phyloP scores from a whole-genome alignment of 2,329 filamentous ascomycete genomes.

The Tothia fuscella region DNA sequence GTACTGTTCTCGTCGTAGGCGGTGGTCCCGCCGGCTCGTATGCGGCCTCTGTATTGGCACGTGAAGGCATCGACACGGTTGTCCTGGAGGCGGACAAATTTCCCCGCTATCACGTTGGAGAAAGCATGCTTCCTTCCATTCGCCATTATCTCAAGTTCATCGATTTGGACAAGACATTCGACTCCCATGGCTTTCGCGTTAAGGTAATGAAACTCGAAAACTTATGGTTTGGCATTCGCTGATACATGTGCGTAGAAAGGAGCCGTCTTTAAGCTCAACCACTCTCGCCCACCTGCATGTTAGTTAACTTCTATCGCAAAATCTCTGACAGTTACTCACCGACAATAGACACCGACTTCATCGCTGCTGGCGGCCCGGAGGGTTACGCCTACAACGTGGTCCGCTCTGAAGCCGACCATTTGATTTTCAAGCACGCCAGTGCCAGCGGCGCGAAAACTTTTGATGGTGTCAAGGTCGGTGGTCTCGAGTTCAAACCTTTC shows the following conservation, averaged over 20 bases:
- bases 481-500: conserved; percentile 11
- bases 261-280: conserved; percentile 14
- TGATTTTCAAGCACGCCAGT: conserved; percentile 20
- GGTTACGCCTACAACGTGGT: conserved; percentile 20
- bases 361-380: conserved; percentile 15
- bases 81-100: conserved; percentile 34
- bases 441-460: conserved; percentile 17
- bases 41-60: conserved; percentile 30
- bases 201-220: conserved; percentile 11
- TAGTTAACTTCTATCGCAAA: conserved; percentile 7
- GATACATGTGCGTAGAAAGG: conserved; percentile 7
- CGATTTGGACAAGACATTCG: conserved; percentile 14
- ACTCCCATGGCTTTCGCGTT: conserved; percentile 13
- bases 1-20: conserved; percentile 31
- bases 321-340: background rate
- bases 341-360: conserved; percentile 17
- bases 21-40: conserved; percentile 38
- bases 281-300: no score
- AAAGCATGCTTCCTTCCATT: conserved; percentile 15
- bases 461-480: conserved; percentile 12
- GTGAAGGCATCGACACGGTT: conserved; percentile 34
- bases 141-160: conserved; percentile 13
- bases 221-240: background rate
- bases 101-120: conserved; percentile 17
- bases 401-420: conserved; percentile 20